phyloP scores from a whole-genome alignment of 108 stramenopile genomes.

The Cyclostephanos tholiformis region DNA sequence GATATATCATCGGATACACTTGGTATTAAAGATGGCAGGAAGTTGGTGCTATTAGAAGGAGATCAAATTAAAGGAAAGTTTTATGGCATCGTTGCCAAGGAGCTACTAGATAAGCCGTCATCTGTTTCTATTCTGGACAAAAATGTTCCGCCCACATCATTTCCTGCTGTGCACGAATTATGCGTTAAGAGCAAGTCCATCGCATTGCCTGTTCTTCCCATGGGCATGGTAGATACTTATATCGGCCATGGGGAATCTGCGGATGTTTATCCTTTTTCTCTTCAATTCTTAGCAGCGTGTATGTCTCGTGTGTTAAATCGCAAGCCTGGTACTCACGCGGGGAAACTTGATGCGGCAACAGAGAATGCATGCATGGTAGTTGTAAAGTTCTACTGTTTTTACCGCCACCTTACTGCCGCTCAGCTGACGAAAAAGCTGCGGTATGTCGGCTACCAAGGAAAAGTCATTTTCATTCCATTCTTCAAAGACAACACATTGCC shows the following conservation, averaged over 20 bases:
- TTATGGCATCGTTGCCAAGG: constrained; percentile 44
- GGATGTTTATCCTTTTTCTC: constrained; percentile 75
- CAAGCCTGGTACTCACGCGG: constrained; percentile 52
- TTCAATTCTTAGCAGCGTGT: constrained; percentile 75
- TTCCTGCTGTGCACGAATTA: constrained; percentile 44
- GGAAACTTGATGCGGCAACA: constrained; percentile 69
- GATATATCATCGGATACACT: constrained; percentile 13
- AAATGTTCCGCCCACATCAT: constrained; percentile 71
- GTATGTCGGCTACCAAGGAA: constrained; percentile 17
- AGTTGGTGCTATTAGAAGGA: constrained; percentile 47
- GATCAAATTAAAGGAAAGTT: constrained; percentile 59
- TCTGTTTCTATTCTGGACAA: constrained; percentile 71
- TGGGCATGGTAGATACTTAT: constrained; percentile 50
- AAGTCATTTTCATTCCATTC: constrained; percentile 64
- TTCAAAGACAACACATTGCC: constrained; percentile 18
- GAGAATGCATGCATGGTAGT: constrained; percentile 76
- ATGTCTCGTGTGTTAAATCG: constrained; percentile 70
- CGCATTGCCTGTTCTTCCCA: constrained; percentile 71
- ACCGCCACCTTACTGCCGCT: constrained; percentile 49
- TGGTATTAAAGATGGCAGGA: constrained; percentile 17
- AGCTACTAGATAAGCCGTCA: constrained; percentile 28
- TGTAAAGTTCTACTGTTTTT: constrained; percentile 76
- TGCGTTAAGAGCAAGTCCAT: constrained; percentile 50
- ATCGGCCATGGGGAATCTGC: constrained; percentile 38
- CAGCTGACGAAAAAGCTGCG: constrained; percentile 17